These are phyloP conservation scores for Rubia peregrina DNA, from an alignment of 305 asterid genomes.

Conservation along the genomic window DNA sequence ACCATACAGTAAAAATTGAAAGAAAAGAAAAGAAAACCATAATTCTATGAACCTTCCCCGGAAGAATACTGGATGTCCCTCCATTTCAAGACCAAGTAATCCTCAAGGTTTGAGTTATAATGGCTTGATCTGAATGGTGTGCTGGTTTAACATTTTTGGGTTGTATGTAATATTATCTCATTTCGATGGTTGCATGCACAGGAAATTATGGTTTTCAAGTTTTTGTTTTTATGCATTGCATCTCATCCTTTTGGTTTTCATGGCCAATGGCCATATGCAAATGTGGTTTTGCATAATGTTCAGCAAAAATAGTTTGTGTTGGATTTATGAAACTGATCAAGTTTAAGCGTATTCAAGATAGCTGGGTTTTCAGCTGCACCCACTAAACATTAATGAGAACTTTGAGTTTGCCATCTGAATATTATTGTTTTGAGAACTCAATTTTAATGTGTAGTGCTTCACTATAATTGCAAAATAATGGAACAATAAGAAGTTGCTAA, in stretches of 20 bases:
- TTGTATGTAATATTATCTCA: too few relatives aligned
- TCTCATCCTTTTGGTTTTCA: slow-evolving; percentile 2
- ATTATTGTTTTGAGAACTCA: too few relatives aligned
- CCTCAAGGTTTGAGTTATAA: too few relatives aligned
- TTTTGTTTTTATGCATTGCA: not conserved
- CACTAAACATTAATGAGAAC: not conserved
- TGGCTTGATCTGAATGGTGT: too few relatives aligned
- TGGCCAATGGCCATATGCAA: not conserved
- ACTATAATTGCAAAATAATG: not conserved
- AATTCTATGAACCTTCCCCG: too few relatives aligned
- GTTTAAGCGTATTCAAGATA: not conserved
- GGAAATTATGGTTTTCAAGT: not conserved
- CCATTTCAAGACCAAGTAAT: too few relatives aligned
- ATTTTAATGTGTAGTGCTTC: too few relatives aligned
- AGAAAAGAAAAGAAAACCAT: too few relatives aligned
- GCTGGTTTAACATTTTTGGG: too few relatives aligned
- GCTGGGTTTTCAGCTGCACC: not conserved
- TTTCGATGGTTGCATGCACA: too few relatives aligned
- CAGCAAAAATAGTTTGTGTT: not conserved
- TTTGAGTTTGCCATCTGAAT: not conserved
- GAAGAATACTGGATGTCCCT: too few relatives aligned
- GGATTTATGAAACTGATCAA: slow-evolving; percentile 3
- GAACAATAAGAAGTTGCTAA: not conserved
- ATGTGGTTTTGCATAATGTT: not conserved
- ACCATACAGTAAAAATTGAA: too few relatives aligned